Conservation (phyloP, 129 eudicot species). For the Lactuca sativa region DNA sequence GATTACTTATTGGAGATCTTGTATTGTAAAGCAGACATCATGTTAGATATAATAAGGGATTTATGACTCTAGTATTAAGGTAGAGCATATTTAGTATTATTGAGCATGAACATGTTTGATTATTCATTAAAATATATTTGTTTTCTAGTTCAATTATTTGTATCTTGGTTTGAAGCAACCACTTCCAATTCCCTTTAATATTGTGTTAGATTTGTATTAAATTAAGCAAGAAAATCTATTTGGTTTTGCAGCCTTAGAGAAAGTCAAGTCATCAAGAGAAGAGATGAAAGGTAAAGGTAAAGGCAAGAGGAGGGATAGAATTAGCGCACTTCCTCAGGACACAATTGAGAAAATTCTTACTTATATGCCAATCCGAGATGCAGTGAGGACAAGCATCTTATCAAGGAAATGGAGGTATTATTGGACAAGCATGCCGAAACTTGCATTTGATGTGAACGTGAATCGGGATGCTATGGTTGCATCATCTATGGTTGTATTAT, state of each 20-base stretch:
- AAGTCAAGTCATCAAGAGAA: neutral
- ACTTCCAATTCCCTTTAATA: no score
- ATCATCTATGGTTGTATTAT: neutral
- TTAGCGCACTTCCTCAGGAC: conserved; percentile 31
- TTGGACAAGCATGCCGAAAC: conserved; percentile 36
- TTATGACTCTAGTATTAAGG: no score
- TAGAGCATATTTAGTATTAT: no score
- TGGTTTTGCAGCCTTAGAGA: neutral
- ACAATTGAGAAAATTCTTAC: conserved; percentile 26
- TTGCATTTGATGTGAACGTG: conserved; percentile 17
- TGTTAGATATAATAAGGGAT: no score
- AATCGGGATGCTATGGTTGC: neutral
- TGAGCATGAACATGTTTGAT: no score
- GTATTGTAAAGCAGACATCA: no score
- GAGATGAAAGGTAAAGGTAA: neutral
- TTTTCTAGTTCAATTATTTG: no score
- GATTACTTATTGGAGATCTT: no score
- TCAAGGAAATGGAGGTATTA: conserved; percentile 39
- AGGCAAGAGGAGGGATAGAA: conserved; percentile 4
- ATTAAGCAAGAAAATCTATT: no score
- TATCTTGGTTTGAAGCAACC: no score
- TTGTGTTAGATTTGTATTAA: no score
- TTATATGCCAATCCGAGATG: conserved; percentile 34
- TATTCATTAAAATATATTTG: no score
- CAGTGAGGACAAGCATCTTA: conserved; percentile 37